phyloP scores from a whole-genome alignment of 371 early-diverging fungal species.

The Saksenaea vasiformis region DNA sequence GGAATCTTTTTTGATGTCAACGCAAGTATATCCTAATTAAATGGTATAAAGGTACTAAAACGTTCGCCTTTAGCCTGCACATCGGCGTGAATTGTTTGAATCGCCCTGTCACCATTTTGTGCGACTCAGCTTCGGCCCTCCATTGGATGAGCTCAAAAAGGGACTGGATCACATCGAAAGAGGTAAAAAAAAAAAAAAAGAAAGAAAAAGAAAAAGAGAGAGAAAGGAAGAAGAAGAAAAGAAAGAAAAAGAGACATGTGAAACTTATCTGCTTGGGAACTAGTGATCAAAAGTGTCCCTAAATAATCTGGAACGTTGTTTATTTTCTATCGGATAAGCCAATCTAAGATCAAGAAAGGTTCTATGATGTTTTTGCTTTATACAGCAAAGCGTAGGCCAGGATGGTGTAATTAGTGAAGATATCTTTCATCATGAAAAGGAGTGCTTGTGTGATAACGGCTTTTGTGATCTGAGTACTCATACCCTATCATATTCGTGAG shows the following conservation, averaged over 20 bases:
- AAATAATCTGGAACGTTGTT: background rate
- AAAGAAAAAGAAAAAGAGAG: background rate
- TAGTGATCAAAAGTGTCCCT: background rate
- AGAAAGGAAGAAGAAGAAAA: background rate
- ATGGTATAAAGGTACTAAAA: background rate
- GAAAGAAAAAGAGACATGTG: background rate
- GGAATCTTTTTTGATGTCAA: conserved; percentile 60
- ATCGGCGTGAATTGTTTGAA: conserved; percentile 52
- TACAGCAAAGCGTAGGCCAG: conserved; percentile 48
- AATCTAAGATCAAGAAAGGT: background rate
- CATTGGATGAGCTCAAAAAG: conserved; percentile 43
- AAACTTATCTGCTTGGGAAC: background rate
- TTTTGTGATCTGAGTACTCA: conserved; percentile 95
- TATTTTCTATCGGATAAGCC: background rate
- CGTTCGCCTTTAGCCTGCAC: conserved; percentile 36
- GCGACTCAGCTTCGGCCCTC: conserved; percentile 54
- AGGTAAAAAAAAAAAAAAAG: conserved; percentile 7
- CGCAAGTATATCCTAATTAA: conserved; percentile 21
- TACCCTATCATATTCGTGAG: conserved; percentile 63
- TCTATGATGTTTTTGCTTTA: background rate
- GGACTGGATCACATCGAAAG: conserved; percentile 42
- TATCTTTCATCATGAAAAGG: conserved; percentile 93
- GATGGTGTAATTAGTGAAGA: conserved; percentile 71
- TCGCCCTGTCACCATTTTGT: conserved; percentile 59
- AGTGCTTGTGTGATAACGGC: conserved; percentile 96